Percentiles rank a stretch among this genome's conserved stretches.
Evolutionary conservation across 2,329 filamentous ascomycete genomes (phyloP).

Genomic region (Ilyonectria robusta): DNA sequence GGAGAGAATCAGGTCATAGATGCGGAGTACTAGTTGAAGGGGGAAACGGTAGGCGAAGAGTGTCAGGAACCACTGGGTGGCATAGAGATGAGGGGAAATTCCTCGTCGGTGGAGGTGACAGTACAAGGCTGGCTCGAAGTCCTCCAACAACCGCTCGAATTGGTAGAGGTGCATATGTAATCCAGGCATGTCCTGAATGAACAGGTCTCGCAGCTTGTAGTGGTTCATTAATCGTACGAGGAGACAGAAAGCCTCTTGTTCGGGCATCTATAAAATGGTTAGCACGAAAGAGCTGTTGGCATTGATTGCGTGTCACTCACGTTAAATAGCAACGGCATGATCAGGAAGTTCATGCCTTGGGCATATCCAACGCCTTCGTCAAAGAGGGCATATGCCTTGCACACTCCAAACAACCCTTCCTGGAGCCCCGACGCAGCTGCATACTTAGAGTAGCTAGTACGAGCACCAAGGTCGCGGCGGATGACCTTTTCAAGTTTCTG

Average conservation of each 20-base stretch:
- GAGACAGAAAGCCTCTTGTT: slow-evolving; percentile 95
- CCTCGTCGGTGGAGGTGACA: slow-evolving; percentile 91
- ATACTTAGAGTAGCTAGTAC: slow-evolving; percentile 98
- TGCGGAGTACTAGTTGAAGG: slow-evolving; percentile 92
- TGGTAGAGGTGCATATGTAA: slow-evolving; percentile 94
- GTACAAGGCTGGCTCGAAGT: slow-evolving; percentile 93
- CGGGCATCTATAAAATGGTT: slow-evolving; percentile 78
- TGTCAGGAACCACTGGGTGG: slow-evolving; percentile 98
- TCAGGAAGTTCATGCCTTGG: slow-evolving; percentile 98
- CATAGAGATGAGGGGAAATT: slow-evolving; percentile 93
- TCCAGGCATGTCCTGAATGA: slow-evolving; percentile 96
- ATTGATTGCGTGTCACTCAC: slow-evolving; percentile 61
- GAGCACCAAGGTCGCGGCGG: slow-evolving; percentile 88
- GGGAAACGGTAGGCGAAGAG: slow-evolving; percentile 99
- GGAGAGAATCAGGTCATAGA: slow-evolving; percentile 95
- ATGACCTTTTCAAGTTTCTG: slow-evolving; percentile 93
- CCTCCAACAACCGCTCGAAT: slow-evolving; percentile 94
- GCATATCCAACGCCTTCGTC: slow-evolving; percentile 97
- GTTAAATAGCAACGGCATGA: slow-evolving; percentile 97
- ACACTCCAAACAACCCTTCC: slow-evolving; percentile 93
- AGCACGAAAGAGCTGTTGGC: slow-evolving; percentile 5
- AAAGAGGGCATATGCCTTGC: slow-evolving; percentile 96
- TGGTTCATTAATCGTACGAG: slow-evolving; percentile 97
- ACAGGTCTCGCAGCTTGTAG: slow-evolving; percentile 92
- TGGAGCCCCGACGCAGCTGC: slow-evolving; percentile 91